phyloP scores from a whole-genome alignment of 768 basidiomycete species.

The Boletales sp. region DNA sequence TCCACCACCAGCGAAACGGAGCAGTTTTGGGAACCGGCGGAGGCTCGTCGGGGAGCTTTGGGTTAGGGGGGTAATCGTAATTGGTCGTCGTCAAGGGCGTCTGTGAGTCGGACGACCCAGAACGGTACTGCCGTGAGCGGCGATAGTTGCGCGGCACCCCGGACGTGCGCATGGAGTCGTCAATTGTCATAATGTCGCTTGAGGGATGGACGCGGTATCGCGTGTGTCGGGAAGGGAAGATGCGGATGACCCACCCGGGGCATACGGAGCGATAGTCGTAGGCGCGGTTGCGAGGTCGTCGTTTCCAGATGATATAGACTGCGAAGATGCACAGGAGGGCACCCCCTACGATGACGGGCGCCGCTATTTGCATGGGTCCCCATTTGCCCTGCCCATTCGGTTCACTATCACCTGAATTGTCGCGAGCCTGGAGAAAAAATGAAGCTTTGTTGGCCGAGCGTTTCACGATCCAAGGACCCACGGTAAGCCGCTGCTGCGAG shows the following conservation, averaged over 20 bases:
- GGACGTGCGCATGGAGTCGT: conserved; percentile 18
- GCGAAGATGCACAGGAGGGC: conserved; percentile 23
- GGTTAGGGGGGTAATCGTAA: conserved; percentile 11
- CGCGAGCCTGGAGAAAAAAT: conserved; percentile 14
- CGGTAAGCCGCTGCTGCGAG: conserved; percentile 16
- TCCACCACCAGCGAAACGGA: conserved; percentile 21
- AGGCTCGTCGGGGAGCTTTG: background rate
- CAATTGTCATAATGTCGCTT: conserved; percentile 18
- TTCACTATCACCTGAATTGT: background rate
- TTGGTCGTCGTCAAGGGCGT: conserved; percentile 21
- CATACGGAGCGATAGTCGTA: conserved; percentile 13
- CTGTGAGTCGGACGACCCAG: conserved; percentile 26
- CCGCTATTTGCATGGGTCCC: conserved; percentile 31
- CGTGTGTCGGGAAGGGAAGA: conserved; percentile 13
- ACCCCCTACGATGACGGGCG: conserved; percentile 33
- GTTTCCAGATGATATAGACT: conserved; percentile 24
- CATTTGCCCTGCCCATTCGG: conserved; percentile 5
- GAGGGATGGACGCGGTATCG: conserved; percentile 13
- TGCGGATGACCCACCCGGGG: conserved; percentile 10
- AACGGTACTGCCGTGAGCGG: conserved; percentile 13
- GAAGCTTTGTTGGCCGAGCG: background rate
- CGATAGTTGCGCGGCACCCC: background rate
- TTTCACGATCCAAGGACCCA: conserved; percentile 6
- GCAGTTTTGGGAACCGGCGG: conserved; percentile 1
- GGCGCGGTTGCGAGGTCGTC: conserved; percentile 5